These are phyloP conservation scores for Aspergillus cristatus DNA, from an alignment of 495 filamentous ascomycete genomes.

Conservation along the genomic window DNA sequence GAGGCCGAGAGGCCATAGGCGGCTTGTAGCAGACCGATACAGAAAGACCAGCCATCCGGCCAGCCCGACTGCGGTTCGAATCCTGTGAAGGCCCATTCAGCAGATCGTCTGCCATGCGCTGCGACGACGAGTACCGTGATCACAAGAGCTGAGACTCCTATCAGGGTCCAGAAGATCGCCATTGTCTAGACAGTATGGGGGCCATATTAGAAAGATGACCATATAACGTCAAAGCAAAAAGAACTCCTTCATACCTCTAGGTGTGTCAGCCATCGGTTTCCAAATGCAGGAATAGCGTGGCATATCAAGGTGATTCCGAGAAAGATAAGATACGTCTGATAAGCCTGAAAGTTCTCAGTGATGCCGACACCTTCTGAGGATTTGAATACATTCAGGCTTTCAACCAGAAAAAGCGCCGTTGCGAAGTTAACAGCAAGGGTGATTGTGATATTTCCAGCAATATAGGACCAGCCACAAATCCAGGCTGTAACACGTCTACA, in stretches of 20 bases:
- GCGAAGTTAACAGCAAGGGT: conserved; percentile 29
- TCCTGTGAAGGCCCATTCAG: conserved; percentile 44
- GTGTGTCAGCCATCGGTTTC: conserved; percentile 20
- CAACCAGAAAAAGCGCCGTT: conserved; percentile 11
- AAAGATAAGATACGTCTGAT: conserved; percentile 49
- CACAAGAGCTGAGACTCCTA: conserved; percentile 43
- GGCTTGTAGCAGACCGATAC: conserved; percentile 45
- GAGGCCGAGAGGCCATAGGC: conserved; percentile 45
- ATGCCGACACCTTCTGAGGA: conserved; percentile 23
- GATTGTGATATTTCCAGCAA: conserved; percentile 52
- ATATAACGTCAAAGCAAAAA: conserved; percentile 19
- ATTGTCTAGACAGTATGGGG: conserved; percentile 44
- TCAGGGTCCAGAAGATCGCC: conserved; percentile 51
- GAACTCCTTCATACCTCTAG: conserved; percentile 25
- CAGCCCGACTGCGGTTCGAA: conserved; percentile 44
- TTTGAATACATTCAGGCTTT: conserved; percentile 26
- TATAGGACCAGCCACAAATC: conserved; percentile 62
- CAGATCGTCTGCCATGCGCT: conserved; percentile 29
- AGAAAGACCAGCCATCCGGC: conserved; percentile 47
- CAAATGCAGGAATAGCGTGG: conserved; percentile 17
- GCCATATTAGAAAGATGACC: conserved; percentile 5
- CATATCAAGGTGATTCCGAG: conserved; percentile 44
- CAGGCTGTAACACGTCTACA: conserved; percentile 52
- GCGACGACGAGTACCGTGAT: conserved; percentile 45
- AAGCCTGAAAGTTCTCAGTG: conserved; percentile 14